phyloP scores from a whole-genome alignment of 2,329 filamentous ascomycete genomes.

The Colletotrichum sp. region DNA sequence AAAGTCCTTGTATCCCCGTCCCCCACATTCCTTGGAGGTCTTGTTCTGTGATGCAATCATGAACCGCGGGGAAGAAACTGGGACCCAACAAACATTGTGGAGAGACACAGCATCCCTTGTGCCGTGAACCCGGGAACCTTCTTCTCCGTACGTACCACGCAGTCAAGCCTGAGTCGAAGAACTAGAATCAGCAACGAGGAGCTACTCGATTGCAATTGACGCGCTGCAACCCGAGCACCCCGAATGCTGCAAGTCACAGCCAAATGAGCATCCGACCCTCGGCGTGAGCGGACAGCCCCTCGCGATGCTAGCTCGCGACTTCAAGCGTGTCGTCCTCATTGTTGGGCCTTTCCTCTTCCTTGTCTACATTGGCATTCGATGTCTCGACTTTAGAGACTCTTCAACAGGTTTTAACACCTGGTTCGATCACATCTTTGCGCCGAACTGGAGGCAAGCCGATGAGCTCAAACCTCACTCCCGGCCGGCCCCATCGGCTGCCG shows the following conservation, averaged over 20 bases:
- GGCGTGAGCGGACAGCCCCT: background rate
- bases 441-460: constrained; percentile 12
- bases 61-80: background rate
- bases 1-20: background rate
- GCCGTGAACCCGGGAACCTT: background rate
- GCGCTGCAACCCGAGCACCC: background rate
- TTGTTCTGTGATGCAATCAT: background rate
- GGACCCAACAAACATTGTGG: background rate
- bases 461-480: constrained; percentile 2
- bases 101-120: background rate
- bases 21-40: background rate
- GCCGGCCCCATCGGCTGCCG: constrained; percentile 39
- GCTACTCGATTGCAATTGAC: background rate
- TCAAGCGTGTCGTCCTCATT: constrained; percentile 34
- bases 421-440: constrained; percentile 11
- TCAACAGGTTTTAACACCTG: background rate
- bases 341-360: constrained; percentile 32
- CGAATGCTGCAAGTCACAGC: background rate
- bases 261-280: background rate
- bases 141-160: background rate
- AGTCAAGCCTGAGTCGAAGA: background rate
- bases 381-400: background rate
- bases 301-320: constrained; percentile 37
- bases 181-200: background rate
- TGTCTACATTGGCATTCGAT: constrained; percentile 29